Base-by-base conservation (phyloP, 257 asterid species). In the Primulina tabacum region DNA sequence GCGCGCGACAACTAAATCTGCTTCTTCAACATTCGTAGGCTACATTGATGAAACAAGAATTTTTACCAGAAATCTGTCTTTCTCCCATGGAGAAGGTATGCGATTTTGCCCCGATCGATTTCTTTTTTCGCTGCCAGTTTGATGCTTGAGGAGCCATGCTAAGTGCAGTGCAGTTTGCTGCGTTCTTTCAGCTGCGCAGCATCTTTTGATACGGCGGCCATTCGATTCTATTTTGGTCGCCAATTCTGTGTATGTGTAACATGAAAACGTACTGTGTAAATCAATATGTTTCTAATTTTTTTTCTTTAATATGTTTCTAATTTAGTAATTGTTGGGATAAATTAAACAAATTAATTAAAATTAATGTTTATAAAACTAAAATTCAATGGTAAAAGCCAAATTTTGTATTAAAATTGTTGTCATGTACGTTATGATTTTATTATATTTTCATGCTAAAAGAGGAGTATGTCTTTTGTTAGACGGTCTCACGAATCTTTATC, bases 1-100 rank as follows among this genome's bases (percentile, higher is more conserved):
- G 53, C 53, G 0, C 4, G 53, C 53, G 4, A 43, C 53, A 9
- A 43, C n/a, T 43, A 12, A 43, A 12, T 43, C 53, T 43, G 53
- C n/a, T 12, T 43, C 53, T 94, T 68, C 92, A 82, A 77, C 85
- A 85, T 74, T 62, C 85, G 4, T 89, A 80, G 82, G 37, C 71
- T 71, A 57, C 68, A 67, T 71, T 47, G 58, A 37, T 20, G 35
- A 64, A 63, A 64, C 38, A 33, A 53, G 64, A 60, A 38, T 47
- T 16, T 20, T 47, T 47, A 16, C 18, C 18, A 47, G 56, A 47
- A 47, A 47, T 47, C 7, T 47, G 7, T 16, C 8, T 16, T 2
- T 47, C 56, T 64, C 60, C 53, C n/a, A 12, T 4, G 53, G 53
- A 43, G 6, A 12, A 43, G 1, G 53, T 67, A 71, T 82, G 75